These are phyloP conservation scores for Phytophthora boehmeriae DNA, from an alignment of 352 stramenopile species.

Conservation along the genomic window DNA sequence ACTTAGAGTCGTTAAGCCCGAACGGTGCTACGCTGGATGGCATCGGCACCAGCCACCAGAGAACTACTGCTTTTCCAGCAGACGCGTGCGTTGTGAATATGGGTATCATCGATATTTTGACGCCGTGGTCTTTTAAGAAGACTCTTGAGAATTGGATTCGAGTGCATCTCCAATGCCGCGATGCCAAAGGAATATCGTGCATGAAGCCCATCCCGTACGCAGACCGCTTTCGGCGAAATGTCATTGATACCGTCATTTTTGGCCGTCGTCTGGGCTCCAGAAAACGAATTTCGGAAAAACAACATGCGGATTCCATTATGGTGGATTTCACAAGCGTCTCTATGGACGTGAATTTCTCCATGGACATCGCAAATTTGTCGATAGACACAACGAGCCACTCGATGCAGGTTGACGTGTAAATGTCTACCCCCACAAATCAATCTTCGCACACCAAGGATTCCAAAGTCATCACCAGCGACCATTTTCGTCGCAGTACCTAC, in stretches of 20 bases:
- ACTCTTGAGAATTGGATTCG: slow-evolving; percentile 90
- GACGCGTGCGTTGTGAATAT: slow-evolving; percentile 92
- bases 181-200: slow-evolving; percentile 82
- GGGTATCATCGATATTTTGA: slow-evolving; percentile 98
- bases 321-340: slow-evolving; percentile 81
- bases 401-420: slow-evolving; percentile 43
- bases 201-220: slow-evolving; percentile 84
- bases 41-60: slow-evolving; percentile 18
- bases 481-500: slow-evolving; percentile 26
- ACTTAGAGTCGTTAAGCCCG: slow-evolving; percentile 65
- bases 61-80: slow-evolving; percentile 52
- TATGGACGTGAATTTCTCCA: slow-evolving; percentile 47
- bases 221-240: slow-evolving; percentile 83
- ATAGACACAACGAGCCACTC: slow-evolving; percentile 51
- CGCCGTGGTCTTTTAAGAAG: slow-evolving; percentile 95
- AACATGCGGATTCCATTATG: slow-evolving; percentile 76
- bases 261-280: slow-evolving; percentile 52
- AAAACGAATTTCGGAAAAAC: slow-evolving; percentile 35
- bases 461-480: slow-evolving; percentile 20
- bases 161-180: slow-evolving; percentile 79
- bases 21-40: slow-evolving; percentile 40
- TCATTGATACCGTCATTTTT: slow-evolving; percentile 86
- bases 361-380: slow-evolving; percentile 42
- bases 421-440: neutral
- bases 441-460: slow-evolving; percentile 14